A percentile compares a stretch with the other conserved stretches of the same genome.
These are phyloP conservation scores for Chenopodium suecicum DNA, from an alignment of 148 eudicot species.

Conservation along the genomic window DNA sequence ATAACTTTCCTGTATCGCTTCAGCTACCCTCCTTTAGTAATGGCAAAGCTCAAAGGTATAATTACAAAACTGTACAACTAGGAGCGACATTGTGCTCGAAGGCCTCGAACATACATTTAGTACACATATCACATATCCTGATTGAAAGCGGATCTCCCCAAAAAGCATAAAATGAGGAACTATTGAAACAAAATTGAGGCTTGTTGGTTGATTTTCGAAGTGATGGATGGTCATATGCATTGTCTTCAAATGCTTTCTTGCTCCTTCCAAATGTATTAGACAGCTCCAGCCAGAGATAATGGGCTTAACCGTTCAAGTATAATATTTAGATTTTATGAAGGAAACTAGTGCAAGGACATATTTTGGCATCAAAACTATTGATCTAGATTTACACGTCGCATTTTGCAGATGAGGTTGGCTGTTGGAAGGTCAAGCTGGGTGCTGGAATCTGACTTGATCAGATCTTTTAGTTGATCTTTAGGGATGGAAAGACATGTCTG, in stretches of 20 bases:
- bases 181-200: not conserved
- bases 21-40: not conserved
- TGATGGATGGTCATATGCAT: constrained; percentile 4
- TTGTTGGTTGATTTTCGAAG: not conserved
- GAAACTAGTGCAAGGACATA: not conserved
- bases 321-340: not conserved
- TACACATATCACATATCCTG: not conserved
- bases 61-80: constrained; percentile 1
- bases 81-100: not conserved
- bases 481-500: constrained; percentile 82
- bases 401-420: constrained; percentile 47
- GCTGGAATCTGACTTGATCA: constrained; percentile 57
- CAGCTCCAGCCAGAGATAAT: not conserved
- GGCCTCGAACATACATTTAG: not conserved
- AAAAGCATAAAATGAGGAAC: not conserved
- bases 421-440: constrained; percentile 41
- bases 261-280: not conserved
- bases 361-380: constrained; percentile 21
- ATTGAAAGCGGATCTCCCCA: not conserved
- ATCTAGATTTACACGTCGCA: constrained; percentile 46
- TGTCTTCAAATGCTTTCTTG: not conserved
- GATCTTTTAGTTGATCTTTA: constrained; percentile 71
- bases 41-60: not conserved
- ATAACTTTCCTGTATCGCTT: not conserved
- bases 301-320: not conserved